Percentiles rank a stretch among this genome's conserved stretches.
These are phyloP conservation scores for Penicillium digitatum DNA, from an alignment of 2,329 filamentous ascomycete genomes.

Conservation along the genomic window DNA sequence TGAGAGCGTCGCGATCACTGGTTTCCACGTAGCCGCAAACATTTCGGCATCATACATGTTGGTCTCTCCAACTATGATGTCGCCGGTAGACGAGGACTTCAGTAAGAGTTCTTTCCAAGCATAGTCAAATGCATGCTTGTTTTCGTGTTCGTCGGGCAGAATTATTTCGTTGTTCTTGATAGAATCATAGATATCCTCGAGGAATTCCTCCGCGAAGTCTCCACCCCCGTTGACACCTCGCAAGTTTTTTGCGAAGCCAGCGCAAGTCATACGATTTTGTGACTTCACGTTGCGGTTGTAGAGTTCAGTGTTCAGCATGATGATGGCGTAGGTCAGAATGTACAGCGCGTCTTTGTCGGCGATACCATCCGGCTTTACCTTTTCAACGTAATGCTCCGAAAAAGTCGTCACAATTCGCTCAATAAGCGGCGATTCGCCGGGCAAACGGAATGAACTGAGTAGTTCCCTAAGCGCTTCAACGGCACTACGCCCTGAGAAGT, in stretches of 20 bases:
- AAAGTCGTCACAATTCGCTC: slow-evolving; percentile 88
- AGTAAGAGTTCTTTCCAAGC: slow-evolving; percentile 92
- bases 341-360: slow-evolving; percentile 84
- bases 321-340: slow-evolving; percentile 90
- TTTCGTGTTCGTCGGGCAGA: slow-evolving; percentile 93
- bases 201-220: slow-evolving; percentile 78
- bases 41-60: slow-evolving; percentile 97
- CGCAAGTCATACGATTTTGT: slow-evolving; percentile 75
- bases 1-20: slow-evolving; percentile 87
- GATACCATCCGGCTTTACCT: slow-evolving; percentile 67
- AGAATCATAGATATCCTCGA: slow-evolving; percentile 81
- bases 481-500: slow-evolving; percentile 79
- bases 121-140: slow-evolving; percentile 93
- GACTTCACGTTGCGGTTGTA: slow-evolving; percentile 83
- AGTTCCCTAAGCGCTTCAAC: slow-evolving; percentile 85
- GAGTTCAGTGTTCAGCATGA: slow-evolving; percentile 95
- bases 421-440: slow-evolving; percentile 88
- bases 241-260: slow-evolving; percentile 83
- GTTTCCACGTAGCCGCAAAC: slow-evolving; percentile 94
- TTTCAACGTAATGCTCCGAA: slow-evolving; percentile 74
- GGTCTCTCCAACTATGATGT: slow-evolving; percentile 75
- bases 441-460: slow-evolving; percentile 88
- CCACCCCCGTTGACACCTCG: slow-evolving; percentile 81
- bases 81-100: slow-evolving; percentile 73
- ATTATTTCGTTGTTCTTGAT: slow-evolving; percentile 95